Conservation (phyloP, 352 stramenopile species). For the Paralagenidium karlingii region DNA sequence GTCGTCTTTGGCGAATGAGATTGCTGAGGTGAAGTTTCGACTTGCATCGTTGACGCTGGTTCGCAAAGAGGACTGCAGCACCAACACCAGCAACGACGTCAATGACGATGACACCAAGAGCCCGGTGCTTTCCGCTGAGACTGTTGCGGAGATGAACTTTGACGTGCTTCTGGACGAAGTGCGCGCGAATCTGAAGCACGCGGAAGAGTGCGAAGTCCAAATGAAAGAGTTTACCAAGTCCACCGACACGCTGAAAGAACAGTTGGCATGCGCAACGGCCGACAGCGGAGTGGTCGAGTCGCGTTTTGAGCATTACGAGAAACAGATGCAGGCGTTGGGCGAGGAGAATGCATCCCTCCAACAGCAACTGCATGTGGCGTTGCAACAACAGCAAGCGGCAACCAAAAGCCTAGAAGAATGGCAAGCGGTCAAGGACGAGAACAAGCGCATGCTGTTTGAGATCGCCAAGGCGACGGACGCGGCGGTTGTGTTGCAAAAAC, state of each 20-base stretch:
- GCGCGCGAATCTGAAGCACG: not conserved
- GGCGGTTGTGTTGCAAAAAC: slow-evolving; percentile 39
- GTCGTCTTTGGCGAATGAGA: no score
- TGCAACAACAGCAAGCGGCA: slow-evolving; percentile 1
- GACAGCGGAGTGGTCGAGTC: slow-evolving; percentile 1
- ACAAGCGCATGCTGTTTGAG: slow-evolving; percentile 63
- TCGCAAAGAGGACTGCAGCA: no score
- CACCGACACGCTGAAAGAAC: slow-evolving; percentile 3
- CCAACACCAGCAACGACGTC: no score
- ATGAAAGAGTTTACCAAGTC: slow-evolving; percentile 3
- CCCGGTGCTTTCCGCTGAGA: no score
- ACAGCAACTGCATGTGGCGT: not conserved
- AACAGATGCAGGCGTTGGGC: slow-evolving; percentile 5
- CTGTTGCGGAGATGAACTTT: not conserved
- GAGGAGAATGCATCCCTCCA: not conserved
- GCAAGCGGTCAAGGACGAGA: slow-evolving; percentile 47
- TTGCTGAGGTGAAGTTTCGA: no score
- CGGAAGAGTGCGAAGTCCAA: slow-evolving; percentile 3
- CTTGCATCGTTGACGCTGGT: no score
- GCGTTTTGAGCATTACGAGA: slow-evolving; percentile 1
- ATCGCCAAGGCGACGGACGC: slow-evolving; percentile 53
- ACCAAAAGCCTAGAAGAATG: slow-evolving; percentile 17
- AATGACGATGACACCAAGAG: no score
- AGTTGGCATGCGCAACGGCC: not conserved
- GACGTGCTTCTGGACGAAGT: not conserved